These are phyloP conservation scores for Termitomyces sp. DNA, from an alignment of 768 basidiomycete species.

Conservation along the genomic window DNA sequence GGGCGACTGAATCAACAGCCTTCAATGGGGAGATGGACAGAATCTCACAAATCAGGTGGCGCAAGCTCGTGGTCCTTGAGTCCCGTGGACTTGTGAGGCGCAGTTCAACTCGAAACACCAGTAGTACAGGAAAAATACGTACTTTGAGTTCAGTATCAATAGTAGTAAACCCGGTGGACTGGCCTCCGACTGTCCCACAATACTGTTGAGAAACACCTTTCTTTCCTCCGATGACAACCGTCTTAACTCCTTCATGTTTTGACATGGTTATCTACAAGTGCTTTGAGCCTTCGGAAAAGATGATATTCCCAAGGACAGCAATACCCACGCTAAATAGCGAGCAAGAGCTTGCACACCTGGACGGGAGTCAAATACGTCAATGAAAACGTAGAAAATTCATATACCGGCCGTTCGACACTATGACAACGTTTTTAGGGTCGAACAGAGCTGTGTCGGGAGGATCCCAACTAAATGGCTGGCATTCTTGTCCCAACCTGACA, in stretches of 20 bases:
- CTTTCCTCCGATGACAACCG: constrained; percentile 51
- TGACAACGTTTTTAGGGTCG: constrained; percentile 40
- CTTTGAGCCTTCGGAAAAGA: background rate
- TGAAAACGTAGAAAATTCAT: background rate
- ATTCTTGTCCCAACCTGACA: constrained; percentile 42
- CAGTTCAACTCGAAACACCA: background rate
- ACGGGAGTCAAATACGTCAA: background rate
- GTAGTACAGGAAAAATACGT: background rate
- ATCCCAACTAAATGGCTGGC: constrained; percentile 26
- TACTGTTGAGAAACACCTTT: constrained; percentile 45
- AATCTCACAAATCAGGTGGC: constrained; percentile 52
- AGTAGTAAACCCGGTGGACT: constrained; percentile 51
- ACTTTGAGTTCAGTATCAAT: constrained; percentile 60
- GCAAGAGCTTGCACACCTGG: constrained; percentile 44
- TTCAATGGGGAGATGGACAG: constrained; percentile 1
- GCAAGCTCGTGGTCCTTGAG: constrained; percentile 51
- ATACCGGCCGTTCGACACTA: constrained; percentile 51
- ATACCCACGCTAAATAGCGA: constrained; percentile 37
- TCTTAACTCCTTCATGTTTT: constrained; percentile 51
- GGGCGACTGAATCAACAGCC: background rate
- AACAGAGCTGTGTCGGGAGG: constrained; percentile 44
- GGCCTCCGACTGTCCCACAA: constrained; percentile 60
- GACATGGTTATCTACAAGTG: constrained; percentile 50
- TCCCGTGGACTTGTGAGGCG: constrained; percentile 32
- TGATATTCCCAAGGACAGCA: background rate